These are phyloP conservation scores for Neodidymelliopsis sp. DNA, from an alignment of 2,329 filamentous ascomycete species.

Conservation along the genomic window DNA sequence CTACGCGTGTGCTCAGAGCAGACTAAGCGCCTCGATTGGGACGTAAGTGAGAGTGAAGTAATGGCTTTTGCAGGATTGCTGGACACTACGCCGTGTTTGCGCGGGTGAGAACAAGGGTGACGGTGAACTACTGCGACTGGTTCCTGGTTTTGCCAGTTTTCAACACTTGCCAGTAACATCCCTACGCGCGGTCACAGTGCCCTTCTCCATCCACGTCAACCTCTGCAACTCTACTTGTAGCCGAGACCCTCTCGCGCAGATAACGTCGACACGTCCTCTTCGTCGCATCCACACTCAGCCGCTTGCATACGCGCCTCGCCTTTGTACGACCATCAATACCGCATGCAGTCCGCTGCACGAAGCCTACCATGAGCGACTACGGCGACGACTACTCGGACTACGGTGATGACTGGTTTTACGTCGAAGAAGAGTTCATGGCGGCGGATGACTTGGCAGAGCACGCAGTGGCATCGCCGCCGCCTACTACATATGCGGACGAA, in stretches of 20 bases:
- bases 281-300: background rate
- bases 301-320: constrained; percentile 14
- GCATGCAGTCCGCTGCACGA: constrained; percentile 14
- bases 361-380: constrained; percentile 51
- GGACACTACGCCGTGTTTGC: constrained; percentile 2
- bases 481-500: constrained; percentile 39
- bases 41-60: background rate
- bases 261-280: background rate
- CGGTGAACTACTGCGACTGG: constrained; percentile 1
- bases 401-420: constrained; percentile 55
- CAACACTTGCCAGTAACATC: background rate
- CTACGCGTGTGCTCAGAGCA: constrained; percentile 15
- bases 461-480: constrained; percentile 54
- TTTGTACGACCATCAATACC: constrained; percentile 11
- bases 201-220: constrained; percentile 2
- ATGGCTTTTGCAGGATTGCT: background rate
- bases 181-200: constrained; percentile 7
- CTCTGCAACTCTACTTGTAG: constrained; percentile 1
- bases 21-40: constrained; percentile 1
- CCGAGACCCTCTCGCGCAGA: background rate
- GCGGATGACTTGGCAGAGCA: constrained; percentile 60
- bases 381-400: constrained; percentile 50
- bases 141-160: constrained; percentile 14
- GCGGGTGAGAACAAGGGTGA: background rate
- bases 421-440: constrained; percentile 53